A percentile compares a stretch with the other conserved stretches of the same genome.
Evolutionary conservation across 169 alveolate species (phyloP).

Genomic region (Theileria sp.): DNA sequence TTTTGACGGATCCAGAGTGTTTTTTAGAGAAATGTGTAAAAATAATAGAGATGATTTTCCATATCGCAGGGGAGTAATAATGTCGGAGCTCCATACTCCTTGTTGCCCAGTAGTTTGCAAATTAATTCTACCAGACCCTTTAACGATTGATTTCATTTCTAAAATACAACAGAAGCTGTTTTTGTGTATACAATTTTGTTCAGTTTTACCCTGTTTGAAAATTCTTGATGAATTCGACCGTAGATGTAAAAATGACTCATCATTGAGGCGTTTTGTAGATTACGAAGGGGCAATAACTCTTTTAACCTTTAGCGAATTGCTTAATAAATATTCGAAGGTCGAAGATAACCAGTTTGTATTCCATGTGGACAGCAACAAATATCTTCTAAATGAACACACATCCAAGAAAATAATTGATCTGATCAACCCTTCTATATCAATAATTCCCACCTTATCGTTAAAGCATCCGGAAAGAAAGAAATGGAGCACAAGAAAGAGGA

Average conservation of each 20-base stretch:
- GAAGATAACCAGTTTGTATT: background rate
- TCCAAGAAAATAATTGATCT: conserved; percentile 9
- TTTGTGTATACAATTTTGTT: conserved; percentile 28
- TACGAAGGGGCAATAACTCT: conserved; percentile 23
- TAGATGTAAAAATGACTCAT: background rate
- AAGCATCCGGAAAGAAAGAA: background rate
- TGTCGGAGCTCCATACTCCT: conserved; percentile 25
- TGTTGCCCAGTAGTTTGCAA: conserved; percentile 22
- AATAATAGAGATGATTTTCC: background rate
- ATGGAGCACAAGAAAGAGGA: conserved; percentile 22
- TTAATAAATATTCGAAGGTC: background rate
- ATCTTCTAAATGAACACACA: conserved; percentile 16
- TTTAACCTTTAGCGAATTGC: conserved; percentile 2
- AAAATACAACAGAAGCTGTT: conserved; percentile 19
- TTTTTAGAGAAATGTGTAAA: conserved; percentile 3
- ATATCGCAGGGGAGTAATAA: conserved; percentile 23
- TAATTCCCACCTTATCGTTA: conserved; percentile 9
- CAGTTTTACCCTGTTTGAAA: conserved; percentile 25
- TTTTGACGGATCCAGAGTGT: background rate
- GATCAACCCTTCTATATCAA: conserved; percentile 8
- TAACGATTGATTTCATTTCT: conserved; percentile 1
- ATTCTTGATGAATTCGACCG: conserved; percentile 15
- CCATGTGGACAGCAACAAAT: conserved; percentile 17
- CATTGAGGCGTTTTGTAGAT: conserved; percentile 19
- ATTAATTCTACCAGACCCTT: conserved; percentile 32